Evolutionary conservation across 225 moss, liverwort and hornwort species (phyloP), one percentile per base, ranked within the genome.

Genomic region (Climacium dendroides): DNA sequence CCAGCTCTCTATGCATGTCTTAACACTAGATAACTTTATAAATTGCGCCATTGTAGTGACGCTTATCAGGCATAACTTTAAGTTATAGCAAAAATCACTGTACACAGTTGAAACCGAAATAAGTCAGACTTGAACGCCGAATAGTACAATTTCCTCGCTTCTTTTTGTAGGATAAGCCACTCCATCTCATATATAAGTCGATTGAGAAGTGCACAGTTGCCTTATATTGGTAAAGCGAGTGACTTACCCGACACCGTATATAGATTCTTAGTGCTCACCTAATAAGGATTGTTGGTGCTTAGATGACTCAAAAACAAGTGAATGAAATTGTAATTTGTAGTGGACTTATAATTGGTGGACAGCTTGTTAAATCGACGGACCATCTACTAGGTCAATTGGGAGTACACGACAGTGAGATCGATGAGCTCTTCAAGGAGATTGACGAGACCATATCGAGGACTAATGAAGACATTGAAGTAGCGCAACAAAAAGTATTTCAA

Each of bases 341-440:
- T 66, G 2, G 11, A 39, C 13, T 50, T 82, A 13, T 47, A 32
- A 71, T 62, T 87, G 47, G 57, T 75, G 39, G 39, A 70, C 72
- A 94, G 91, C 88, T 92, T 83, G 73, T 58, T 34, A 91, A 78
- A 79, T 88, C 92, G 30, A 92, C 87, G n/a, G 70, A 89, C 50
- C 88, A 84, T 45, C 72, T 90, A 34, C 52, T 94, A 5, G 85
- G 89, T 63, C 91, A 92, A 77, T 78, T 91, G 73, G 90, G 58
- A 75, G 91, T 63, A 15, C 87, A 77, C 29, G 82, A 91, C 48
- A 89, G 15, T 10, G 90, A 92, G 62, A 89, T 90, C 22, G 89
- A 91, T 74, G 90, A 90, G 32, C 90, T 92, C 8, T 90, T 91
- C 62, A 80, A 85, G 50, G 94, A 94, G 59, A 91, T 94, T 32